Percentiles rank a stretch among this genome's conserved stretches.
phyloP scores from a whole-genome alignment of 2,329 filamentous ascomycete species.

The Neurospora crassa region DNA sequence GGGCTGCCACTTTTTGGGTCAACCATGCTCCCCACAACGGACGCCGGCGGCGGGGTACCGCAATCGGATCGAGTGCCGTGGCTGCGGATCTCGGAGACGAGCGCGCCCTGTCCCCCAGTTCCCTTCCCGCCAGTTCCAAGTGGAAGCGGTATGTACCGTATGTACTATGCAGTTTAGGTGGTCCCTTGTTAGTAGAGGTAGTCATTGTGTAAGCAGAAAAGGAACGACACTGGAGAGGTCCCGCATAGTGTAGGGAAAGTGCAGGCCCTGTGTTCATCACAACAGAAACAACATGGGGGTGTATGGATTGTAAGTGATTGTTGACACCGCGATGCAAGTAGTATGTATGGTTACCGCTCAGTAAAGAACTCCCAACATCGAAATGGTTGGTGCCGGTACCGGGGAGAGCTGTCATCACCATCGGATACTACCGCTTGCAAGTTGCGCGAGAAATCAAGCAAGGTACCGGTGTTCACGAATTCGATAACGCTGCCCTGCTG shows the following conservation, averaged over 20 bases:
- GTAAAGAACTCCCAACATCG: neutral
- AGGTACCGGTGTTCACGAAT: neutral
- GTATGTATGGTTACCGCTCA: neutral
- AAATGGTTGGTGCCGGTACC: neutral
- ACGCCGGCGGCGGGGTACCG: slow-evolving; percentile 12
- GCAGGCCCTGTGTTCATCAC: neutral
- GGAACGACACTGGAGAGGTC: neutral
- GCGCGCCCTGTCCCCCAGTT: neutral
- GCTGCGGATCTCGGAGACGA: slow-evolving; percentile 6
- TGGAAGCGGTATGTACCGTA: neutral
- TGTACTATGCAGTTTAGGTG: too few relatives aligned
- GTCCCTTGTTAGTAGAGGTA: too few relatives aligned
- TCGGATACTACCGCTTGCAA: neutral
- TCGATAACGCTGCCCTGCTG: neutral
- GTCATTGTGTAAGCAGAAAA: neutral
- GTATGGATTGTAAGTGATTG: neutral
- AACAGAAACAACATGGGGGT: neutral
- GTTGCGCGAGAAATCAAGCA: neutral
- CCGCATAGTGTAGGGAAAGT: neutral
- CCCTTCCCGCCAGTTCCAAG: neutral
- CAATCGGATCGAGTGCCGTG: slow-evolving; percentile 17
- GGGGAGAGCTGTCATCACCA: neutral
- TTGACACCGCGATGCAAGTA: neutral
- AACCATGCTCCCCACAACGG: slow-evolving; percentile 6
- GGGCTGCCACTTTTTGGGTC: neutral